phyloP scores from a whole-genome alignment of 208 protist species.

The Acanthamoeba lenticulata region DNA sequence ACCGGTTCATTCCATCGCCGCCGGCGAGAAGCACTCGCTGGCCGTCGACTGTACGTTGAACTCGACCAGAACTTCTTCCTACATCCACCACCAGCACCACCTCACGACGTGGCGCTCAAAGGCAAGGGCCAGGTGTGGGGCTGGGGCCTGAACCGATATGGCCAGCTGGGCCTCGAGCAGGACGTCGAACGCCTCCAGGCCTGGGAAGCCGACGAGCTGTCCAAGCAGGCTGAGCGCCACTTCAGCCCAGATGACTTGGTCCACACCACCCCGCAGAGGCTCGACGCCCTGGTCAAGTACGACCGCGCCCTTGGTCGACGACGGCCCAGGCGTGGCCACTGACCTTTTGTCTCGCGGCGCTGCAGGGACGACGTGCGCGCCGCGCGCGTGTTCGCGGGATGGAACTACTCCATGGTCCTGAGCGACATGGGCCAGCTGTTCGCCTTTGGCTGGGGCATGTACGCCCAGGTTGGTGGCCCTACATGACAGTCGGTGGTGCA shows the following conservation, averaged over 20 bases:
- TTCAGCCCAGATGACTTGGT: not conserved
- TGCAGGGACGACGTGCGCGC: not conserved
- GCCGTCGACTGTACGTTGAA: not conserved
- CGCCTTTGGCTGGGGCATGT: slow-evolving; percentile 55
- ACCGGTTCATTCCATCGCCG: not conserved
- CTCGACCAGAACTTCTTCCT: no score
- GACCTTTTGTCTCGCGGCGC: not conserved
- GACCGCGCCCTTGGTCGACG: not conserved
- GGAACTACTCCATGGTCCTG: not conserved
- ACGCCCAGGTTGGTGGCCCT: not conserved
- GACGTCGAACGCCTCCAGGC: not conserved
- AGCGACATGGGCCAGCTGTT: not conserved
- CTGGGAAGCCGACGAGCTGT: not conserved
- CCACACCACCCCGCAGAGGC: not conserved
- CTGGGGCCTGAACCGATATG: slow-evolving; percentile 32
- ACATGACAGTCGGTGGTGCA: not conserved
- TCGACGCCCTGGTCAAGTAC: not conserved
- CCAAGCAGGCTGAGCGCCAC: not conserved
- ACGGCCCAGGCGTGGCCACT: no score
- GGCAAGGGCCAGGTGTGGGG: slow-evolving; percentile 16
- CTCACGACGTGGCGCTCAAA: no score
- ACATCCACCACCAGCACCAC: no score
- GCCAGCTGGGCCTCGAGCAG: not conserved
- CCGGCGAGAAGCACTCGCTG: slow-evolving; percentile 28
- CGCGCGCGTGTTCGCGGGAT: not conserved